Evolutionary conservation across 306 rosid genomes (phyloP).

Genomic region (Rosa lucieae): DNA sequence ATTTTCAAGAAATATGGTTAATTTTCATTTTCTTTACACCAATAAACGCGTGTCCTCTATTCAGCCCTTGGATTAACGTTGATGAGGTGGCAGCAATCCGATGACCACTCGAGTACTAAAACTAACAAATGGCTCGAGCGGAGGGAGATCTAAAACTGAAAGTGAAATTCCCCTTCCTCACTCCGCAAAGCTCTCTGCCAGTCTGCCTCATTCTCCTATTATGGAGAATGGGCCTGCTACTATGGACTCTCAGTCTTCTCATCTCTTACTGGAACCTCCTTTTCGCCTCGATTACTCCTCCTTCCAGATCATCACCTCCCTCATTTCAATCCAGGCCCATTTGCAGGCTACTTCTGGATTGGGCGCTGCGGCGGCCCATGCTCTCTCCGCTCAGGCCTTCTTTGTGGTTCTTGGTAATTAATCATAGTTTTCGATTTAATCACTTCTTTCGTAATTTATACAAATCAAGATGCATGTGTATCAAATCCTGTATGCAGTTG

Average conservation of each 20-base stretch:
- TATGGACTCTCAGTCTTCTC: constrained; percentile 18
- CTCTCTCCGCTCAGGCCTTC: constrained; percentile 72
- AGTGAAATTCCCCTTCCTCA: no score
- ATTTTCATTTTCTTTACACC: no score
- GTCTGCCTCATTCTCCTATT: no score
- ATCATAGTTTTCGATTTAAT: neutral
- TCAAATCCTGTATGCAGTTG: constrained; percentile 62
- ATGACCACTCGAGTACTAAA: no score
- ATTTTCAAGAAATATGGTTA: no score
- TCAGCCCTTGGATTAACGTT: no score
- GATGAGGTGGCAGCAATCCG: no score
- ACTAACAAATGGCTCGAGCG: no score
- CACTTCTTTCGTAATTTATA: neutral
- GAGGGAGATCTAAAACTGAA: no score
- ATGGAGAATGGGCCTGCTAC: no score
- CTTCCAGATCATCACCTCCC: constrained; percentile 24
- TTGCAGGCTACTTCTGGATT: constrained; percentile 86
- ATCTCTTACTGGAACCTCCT: constrained; percentile 45
- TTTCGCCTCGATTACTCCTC: constrained; percentile 25
- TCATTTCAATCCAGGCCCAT: neutral
- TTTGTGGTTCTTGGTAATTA: constrained; percentile 60
- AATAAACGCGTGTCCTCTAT: no score
- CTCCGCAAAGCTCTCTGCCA: no score
- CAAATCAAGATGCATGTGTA: neutral
- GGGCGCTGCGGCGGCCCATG: constrained; percentile 69